Conservation (phyloP, 2,329 filamentous ascomycete species). For the Pseudogymnoascus verrucosus region DNA sequence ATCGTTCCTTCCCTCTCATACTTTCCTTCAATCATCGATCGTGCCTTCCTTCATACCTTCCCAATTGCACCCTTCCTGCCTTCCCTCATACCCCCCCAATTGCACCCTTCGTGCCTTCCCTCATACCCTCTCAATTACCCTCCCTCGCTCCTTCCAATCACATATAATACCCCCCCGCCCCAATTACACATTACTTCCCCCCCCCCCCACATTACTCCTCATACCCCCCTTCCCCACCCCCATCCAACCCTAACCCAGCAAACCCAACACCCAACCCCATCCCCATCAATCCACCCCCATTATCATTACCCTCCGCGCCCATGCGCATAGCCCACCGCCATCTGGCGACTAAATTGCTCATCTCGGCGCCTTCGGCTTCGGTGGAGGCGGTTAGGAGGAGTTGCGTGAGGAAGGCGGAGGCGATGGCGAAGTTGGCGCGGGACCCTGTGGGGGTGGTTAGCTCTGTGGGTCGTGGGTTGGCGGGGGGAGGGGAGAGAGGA, state of each 20-base stretch:
- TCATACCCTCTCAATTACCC: background rate
- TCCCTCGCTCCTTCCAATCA: background rate
- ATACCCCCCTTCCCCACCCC: background rate
- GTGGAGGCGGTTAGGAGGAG: no score
- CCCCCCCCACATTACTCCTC: background rate
- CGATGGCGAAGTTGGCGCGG: no score
- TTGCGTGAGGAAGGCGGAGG: no score
- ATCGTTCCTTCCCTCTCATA: background rate
- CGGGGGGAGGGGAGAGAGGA: no score
- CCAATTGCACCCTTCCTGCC: no score
- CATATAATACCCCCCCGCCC: no score
- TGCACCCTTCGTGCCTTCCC: background rate
- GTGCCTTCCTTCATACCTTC: background rate
- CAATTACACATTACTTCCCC: background rate
- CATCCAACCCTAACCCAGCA: background rate
- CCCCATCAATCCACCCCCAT: slow-evolving; percentile 24
- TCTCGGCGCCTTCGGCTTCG: no score
- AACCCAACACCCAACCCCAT: slow-evolving; percentile 18
- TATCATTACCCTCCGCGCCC: slow-evolving; percentile 18
- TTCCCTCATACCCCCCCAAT: background rate
- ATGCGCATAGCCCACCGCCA: no score
- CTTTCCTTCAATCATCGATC: background rate
- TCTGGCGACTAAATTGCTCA: no score
- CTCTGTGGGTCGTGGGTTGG: no score
- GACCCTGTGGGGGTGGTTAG: no score